Percentiles rank a stretch among this genome's conserved stretches.
phyloP scores from a whole-genome alignment of 371 early-diverging fungal species.

The Apophysomyces ossiformis region DNA sequence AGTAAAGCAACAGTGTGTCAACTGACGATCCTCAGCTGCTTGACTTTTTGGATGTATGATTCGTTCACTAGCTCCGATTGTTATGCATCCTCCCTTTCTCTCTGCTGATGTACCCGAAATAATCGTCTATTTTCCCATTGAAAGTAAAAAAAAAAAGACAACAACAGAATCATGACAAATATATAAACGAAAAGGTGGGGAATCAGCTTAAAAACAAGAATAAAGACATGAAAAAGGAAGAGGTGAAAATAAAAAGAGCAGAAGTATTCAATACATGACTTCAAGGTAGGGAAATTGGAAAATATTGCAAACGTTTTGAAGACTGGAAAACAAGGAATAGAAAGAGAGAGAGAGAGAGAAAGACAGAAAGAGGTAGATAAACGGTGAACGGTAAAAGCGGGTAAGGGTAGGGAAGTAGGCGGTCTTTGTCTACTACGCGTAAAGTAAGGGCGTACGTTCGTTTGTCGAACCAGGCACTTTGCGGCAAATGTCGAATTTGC shows the following conservation, averaged over 20 bases:
- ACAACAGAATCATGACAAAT: too few relatives aligned
- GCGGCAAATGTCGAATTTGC: slow-evolving; percentile 53
- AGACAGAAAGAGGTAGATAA: neutral
- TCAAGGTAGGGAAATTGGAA: neutral
- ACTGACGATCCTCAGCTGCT: slow-evolving; percentile 11
- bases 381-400: neutral
- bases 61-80: slow-evolving; percentile 10
- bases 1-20: slow-evolving; percentile 1
- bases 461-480: slow-evolving; percentile 28
- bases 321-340: neutral
- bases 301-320: too few relatives aligned
- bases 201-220: too few relatives aligned
- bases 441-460: slow-evolving; percentile 49
- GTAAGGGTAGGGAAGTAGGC: neutral
- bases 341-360: neutral
- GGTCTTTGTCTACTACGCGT: slow-evolving; percentile 23
- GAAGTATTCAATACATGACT: neutral
- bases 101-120: too few relatives aligned
- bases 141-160: too few relatives aligned
- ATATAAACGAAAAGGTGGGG: too few relatives aligned
- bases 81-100: slow-evolving; percentile 1
- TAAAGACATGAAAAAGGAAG: too few relatives aligned
- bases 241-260: neutral
- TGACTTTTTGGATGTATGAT: neutral
- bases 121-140: too few relatives aligned